Evolutionary conservation across 257 asterid species (phyloP), one percentile per base, ranked within the genome.

Genomic region (Datura wrightii): DNA sequence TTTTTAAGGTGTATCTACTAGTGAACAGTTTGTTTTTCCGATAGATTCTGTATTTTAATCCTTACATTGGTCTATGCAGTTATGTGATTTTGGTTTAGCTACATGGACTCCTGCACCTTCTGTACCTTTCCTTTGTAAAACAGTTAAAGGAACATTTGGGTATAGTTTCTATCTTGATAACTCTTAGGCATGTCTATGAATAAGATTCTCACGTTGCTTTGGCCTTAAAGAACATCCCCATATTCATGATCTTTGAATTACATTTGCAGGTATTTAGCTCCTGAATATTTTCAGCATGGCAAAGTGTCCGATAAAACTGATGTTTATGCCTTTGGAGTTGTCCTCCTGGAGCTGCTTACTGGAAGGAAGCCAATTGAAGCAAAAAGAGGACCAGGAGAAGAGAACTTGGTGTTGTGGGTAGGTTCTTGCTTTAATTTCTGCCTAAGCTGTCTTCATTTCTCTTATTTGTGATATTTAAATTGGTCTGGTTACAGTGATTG

Each of bases 131-230:
- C 95, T 94, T 41, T 95, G 99, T 91, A 95, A 94, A 85, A 95
- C 99, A 46, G 99, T 95, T 24, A 95, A 95, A 84, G 99, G 97
- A 82, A 95, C 99, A 52, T 93, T 95, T n/a, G 99, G 99, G 99
- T 95, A 94, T 54, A 52, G 10, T 78, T 31, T 50, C 60, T 3
- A 6, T 48, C 63, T 78, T 78, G 63, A 31, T 11, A 76, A 52
- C 48, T 78, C 48, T 31, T 70, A 78, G 82, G 82, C 63, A 3
- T 78, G 14, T 2, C 48, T 78, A 14, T 34, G 63, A 31, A 52
- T 5, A 31, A 6, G 14, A 16, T 52, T 65, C 82, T 2, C 10
- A 3, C 41, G 0, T 6, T 76, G 31, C 82, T 76, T 24, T 1
- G 63, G 5, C 48, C 8, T 11, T 15, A 31, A 14, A 52, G 14